phyloP scores from a whole-genome alignment of 2,329 filamentous ascomycete genomes.

The Cyphellophora attinorum region DNA sequence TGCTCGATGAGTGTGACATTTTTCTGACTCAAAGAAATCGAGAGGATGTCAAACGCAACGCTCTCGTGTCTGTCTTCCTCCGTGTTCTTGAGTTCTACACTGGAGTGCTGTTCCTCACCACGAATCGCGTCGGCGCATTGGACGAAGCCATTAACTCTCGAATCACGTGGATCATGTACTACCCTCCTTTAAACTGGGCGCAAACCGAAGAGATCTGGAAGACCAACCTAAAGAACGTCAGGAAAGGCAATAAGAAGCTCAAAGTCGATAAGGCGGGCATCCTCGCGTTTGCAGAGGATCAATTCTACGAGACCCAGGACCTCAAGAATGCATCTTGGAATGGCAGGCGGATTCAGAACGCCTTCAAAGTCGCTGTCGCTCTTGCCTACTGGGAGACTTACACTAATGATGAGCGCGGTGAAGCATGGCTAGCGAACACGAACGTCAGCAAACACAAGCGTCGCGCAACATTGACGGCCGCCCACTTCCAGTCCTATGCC shows the following conservation, averaged over 20 bases:
- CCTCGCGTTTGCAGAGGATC: constrained; percentile 1
- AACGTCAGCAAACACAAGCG: neutral
- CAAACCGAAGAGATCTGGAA: constrained; percentile 17
- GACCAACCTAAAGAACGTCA: constrained; percentile 15
- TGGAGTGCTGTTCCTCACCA: constrained; percentile 42
- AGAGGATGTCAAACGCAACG: neutral
- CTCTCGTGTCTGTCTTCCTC: constrained; percentile 3
- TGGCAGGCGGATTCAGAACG: constrained; percentile 28
- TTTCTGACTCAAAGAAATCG: constrained; percentile 8
- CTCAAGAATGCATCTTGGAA: constrained; percentile 23
- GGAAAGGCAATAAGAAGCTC: constrained; percentile 2
- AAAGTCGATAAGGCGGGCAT: constrained; percentile 1
- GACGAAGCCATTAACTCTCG: constrained; percentile 43
- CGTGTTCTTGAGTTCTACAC: constrained; percentile 8
- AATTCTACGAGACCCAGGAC: constrained; percentile 5
- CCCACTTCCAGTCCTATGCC: too few species aligned
- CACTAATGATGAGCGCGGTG: constrained; percentile 1
- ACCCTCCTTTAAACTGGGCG: constrained; percentile 20
- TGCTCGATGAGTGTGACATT: too few species aligned
- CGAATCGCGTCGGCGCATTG: constrained; percentile 39
- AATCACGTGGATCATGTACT: constrained; percentile 37
- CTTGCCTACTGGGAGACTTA: constrained; percentile 21
- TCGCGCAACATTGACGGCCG: too few species aligned
- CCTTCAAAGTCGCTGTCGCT: constrained; percentile 25
- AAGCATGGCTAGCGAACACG: neutral